Conservation (phyloP, 1,284 basidiomycete species). For the Leccinum fallax region DNA sequence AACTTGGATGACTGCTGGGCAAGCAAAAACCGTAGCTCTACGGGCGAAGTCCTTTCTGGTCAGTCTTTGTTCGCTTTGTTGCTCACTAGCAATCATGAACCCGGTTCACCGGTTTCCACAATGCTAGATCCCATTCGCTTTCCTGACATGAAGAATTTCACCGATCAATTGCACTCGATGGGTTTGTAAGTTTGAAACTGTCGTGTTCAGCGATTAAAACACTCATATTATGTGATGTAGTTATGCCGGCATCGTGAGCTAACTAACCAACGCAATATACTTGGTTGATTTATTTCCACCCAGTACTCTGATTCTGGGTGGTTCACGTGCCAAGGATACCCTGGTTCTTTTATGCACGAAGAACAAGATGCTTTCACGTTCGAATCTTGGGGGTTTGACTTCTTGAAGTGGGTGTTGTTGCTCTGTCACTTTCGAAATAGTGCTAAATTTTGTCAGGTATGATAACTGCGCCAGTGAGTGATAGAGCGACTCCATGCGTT, state of each 20-base stretch:
- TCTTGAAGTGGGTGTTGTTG: conserved; percentile 50
- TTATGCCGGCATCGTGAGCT: conserved; percentile 52
- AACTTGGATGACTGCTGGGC: conserved; percentile 65
- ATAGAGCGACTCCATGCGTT: background rate
- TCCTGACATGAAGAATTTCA: conserved; percentile 52
- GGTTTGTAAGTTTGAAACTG: conserved; percentile 46
- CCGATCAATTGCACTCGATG: conserved; percentile 49
- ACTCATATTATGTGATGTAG: conserved; percentile 30
- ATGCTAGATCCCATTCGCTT: conserved; percentile 27
- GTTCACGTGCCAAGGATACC: conserved; percentile 35
- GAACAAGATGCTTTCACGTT: conserved; percentile 34
- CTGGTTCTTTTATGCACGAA: conserved; percentile 33
- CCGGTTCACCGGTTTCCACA: conserved; percentile 8
- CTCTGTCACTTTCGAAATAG: background rate
- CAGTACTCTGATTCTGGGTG: conserved; percentile 38
- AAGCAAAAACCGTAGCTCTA: conserved; percentile 46
- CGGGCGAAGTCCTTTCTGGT: conserved; percentile 51
- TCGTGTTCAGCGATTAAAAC: background rate
- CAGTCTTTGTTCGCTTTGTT: conserved; percentile 22
- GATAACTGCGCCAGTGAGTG: conserved; percentile 52
- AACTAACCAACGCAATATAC: background rate
- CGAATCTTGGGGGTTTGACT: conserved; percentile 58
- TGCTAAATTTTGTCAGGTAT: conserved; percentile 40
- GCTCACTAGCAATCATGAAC: conserved; percentile 36
- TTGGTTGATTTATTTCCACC: background rate